Evolutionary conservation across 2,329 filamentous ascomycete genomes (phyloP).

Genomic region (Alternaria angustiovoidea): DNA sequence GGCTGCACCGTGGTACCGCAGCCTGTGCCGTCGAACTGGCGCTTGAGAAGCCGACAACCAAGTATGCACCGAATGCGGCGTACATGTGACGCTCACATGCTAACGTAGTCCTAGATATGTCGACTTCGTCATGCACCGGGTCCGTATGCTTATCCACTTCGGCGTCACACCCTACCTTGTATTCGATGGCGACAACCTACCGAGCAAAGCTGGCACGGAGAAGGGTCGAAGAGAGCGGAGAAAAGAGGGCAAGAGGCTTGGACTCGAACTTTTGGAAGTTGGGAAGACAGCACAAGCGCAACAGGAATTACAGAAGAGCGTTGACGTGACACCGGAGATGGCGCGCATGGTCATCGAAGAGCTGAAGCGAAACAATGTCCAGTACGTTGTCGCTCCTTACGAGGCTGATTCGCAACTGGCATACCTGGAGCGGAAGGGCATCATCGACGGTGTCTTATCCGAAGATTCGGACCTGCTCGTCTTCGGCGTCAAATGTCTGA

Average conservation of each 20-base stretch:
- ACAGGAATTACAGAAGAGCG: conserved; percentile 88
- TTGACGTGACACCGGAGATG: conserved; percentile 97
- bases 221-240: conserved; percentile 76
- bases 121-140: conserved; percentile 86
- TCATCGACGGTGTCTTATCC: conserved; percentile 87
- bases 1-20: conserved; percentile 93
- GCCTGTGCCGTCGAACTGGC: conserved; percentile 91
- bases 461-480: conserved; percentile 97
- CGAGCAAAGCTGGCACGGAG: conserved; percentile 91
- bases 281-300: conserved; percentile 84
- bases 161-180: conserved; percentile 94
- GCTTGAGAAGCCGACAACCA: conserved; percentile 84
- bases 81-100: not conserved
- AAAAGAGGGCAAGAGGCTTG: conserved; percentile 77
- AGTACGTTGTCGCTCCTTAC: conserved; percentile 94
- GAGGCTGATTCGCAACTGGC: conserved; percentile 97
- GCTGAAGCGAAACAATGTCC: conserved; percentile 78
- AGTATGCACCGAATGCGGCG: conserved; percentile 62
- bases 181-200: conserved; percentile 94
- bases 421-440: conserved; percentile 85
- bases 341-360: conserved; percentile 90
- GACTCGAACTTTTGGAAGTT: conserved; percentile 80
- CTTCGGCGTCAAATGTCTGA: conserved; percentile 86
- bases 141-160: conserved; percentile 93
- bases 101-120: conserved; percentile 71